phyloP scores from a whole-genome alignment of 2,329 filamentous ascomycete genomes.

The Colletotrichum spaethianum region DNA sequence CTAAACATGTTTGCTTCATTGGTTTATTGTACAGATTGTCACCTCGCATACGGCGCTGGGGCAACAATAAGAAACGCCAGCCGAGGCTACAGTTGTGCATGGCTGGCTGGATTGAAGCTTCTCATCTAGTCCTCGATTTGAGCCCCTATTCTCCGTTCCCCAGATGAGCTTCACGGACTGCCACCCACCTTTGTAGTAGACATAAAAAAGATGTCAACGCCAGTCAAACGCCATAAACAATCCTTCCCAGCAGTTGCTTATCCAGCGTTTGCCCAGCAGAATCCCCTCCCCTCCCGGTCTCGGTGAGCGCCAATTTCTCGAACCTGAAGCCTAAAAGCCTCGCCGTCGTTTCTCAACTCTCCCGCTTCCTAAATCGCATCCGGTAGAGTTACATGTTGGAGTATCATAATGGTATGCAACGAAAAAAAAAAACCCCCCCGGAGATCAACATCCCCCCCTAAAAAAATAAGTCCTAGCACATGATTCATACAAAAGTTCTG shows the following conservation, averaged over 20 bases:
- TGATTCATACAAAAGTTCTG: conserved; percentile 12
- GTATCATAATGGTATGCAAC: conserved; percentile 31
- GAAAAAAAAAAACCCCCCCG: background rate
- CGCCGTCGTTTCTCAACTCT: background rate
- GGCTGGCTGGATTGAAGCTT: background rate
- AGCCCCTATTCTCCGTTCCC: background rate
- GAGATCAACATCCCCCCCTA: conserved; percentile 4
- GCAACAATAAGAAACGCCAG: background rate
- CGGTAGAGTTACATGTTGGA: conserved; percentile 30
- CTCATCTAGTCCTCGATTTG: conserved; percentile 8
- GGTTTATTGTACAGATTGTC: background rate
- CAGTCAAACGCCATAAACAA: conserved; percentile 21
- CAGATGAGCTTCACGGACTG: background rate
- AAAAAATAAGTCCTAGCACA: conserved; percentile 12
- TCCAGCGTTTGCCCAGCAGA: conserved; percentile 34
- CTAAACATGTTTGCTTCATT: background rate
- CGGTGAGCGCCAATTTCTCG: conserved; percentile 11
- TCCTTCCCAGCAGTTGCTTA: conserved; percentile 2
- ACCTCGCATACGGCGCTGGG: background rate
- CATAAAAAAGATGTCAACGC: conserved; percentile 20
- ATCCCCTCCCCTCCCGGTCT: background rate
- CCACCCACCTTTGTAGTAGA: background rate
- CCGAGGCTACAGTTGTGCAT: background rate
- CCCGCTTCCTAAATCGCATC: conserved; percentile 5
- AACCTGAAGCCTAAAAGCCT: conserved; percentile 9